phyloP scores from a whole-genome alignment of 345 rosid genomes.

The Psidium guajava region DNA sequence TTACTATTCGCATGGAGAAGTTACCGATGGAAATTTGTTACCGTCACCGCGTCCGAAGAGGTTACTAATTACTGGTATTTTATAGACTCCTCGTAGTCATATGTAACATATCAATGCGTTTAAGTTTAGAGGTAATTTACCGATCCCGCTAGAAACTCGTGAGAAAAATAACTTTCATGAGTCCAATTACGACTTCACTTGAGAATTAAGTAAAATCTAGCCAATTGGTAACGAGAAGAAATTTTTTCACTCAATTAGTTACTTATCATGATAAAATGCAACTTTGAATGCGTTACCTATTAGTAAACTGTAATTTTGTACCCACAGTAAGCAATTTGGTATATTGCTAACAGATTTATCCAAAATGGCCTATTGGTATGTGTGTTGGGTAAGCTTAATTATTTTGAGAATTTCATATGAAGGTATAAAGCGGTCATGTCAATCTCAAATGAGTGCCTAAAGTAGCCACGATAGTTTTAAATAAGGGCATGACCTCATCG shows the following conservation, averaged over 20 bases:
- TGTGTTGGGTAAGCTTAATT: fast-evolving
- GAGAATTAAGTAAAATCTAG: not conserved
- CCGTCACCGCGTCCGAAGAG: too few species aligned
- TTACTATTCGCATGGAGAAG: not conserved
- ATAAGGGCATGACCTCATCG: too few species aligned
- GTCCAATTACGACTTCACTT: not conserved
- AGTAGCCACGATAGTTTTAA: too few species aligned
- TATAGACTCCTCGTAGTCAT: too few species aligned
- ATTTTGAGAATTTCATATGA: too few species aligned
- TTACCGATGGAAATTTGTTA: not conserved
- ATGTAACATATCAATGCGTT: too few species aligned
- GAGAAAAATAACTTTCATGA: not conserved
- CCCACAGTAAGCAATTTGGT: not conserved
- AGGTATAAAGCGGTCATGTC: too few species aligned
- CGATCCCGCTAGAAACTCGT: not conserved
- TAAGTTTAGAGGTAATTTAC: not conserved
- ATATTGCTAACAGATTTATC: not conserved
- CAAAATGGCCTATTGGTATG: not conserved
- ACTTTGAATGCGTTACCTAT: not conserved
- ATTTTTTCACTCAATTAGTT: not conserved
- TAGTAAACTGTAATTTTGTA: not conserved
- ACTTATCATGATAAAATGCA: not conserved
- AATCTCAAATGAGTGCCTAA: too few species aligned
- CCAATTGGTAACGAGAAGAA: not conserved
- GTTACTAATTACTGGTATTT: too few species aligned